These are phyloP conservation scores for Straminergon stramineum DNA, from an alignment of 225 moss, liverwort and hornwort genomes.

Conservation along the genomic window DNA sequence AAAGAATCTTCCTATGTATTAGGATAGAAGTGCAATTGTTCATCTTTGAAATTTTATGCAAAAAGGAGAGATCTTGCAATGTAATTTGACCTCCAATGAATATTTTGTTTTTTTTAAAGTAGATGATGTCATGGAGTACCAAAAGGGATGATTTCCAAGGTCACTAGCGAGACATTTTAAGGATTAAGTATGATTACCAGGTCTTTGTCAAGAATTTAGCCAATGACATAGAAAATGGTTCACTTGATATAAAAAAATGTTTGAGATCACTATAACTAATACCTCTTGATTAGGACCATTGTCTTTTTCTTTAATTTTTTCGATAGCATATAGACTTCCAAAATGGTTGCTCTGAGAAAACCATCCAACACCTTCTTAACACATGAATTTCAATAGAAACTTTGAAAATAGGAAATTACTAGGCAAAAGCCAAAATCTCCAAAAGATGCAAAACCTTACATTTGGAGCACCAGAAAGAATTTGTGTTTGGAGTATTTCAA, in stretches of 20 bases:
- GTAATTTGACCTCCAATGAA: too few relatives aligned
- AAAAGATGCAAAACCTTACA: not conserved
- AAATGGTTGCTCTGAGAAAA: not conserved
- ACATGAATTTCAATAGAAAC: not conserved
- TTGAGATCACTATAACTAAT: not conserved
- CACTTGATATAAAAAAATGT: not conserved
- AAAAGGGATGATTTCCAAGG: too few relatives aligned
- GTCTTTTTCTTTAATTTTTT: constrained; percentile 15
- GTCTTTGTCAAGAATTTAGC: not conserved
- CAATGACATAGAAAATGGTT: not conserved
- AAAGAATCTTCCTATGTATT: too few relatives aligned
- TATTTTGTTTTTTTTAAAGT: too few relatives aligned
- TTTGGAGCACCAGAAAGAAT: constrained; percentile 12
- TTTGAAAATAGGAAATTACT: not conserved
- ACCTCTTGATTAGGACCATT: constrained; percentile 33
- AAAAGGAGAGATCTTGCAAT: too few relatives aligned
- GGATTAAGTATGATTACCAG: not conserved
- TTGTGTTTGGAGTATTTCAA: constrained; percentile 64
- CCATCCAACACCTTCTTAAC: not conserved
- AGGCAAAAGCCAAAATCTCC: not conserved
- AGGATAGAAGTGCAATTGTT: too few relatives aligned
- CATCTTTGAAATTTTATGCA: too few relatives aligned
- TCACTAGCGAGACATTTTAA: too few relatives aligned
- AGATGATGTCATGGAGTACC: too few relatives aligned
- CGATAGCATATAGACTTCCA: not conserved